Conservation (phyloP, 1,284 basidiomycete genomes). For the Gomphus bonarii region DNA sequence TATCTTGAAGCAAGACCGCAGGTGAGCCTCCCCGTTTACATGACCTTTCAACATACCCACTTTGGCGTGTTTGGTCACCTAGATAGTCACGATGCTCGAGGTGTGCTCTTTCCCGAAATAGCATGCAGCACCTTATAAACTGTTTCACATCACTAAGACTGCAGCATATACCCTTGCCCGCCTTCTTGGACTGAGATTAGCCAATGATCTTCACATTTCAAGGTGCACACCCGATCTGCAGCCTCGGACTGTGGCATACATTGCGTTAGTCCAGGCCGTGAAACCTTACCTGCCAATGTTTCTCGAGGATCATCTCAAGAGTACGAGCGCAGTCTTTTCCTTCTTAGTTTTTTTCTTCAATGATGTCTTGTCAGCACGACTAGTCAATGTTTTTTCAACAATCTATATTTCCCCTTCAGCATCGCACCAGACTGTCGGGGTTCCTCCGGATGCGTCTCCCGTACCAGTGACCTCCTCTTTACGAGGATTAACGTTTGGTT, state of each 20-base stretch:
- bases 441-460: neutral
- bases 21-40: neutral
- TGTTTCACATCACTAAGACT: neutral
- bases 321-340: neutral
- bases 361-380: neutral
- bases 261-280: neutral
- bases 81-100: constrained; percentile 6
- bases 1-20: neutral
- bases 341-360: neutral
- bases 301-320: constrained; percentile 1
- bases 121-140: neutral
- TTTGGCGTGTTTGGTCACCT: neutral
- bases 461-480: neutral
- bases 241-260: neutral
- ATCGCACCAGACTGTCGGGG: neutral
- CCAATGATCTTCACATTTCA: neutral
- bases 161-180: neutral
- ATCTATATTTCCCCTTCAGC: neutral
- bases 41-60: neutral
- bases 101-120: neutral
- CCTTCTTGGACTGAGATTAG: neutral
- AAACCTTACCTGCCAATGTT: neutral
- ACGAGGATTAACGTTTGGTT: neutral
- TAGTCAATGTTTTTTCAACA: neutral
- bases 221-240: neutral